Evolutionary conservation across 495 filamentous ascomycete genomes (phyloP), one percentile per base, ranked within the genome.

Genomic region (Neurospora sp.): DNA sequence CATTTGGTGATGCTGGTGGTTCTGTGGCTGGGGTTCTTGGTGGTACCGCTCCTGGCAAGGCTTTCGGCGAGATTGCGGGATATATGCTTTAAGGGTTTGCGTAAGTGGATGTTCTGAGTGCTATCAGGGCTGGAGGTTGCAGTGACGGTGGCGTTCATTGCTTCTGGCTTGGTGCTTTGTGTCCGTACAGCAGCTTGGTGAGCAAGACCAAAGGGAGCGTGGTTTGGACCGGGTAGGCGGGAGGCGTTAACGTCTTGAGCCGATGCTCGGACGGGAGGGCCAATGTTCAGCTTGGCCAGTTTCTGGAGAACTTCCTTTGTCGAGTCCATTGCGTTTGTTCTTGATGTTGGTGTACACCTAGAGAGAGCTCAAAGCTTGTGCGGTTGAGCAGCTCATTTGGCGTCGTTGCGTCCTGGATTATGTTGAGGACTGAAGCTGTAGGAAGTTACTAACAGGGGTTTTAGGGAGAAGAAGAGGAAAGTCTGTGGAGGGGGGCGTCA

Each of bases 131-230:
- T 0, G 46, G 11, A 6, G 2, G 23, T 12, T 54, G 46, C 1
- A 5, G 8, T 46, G 0, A 20, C 0, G 10, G 18, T 0, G 42
- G 44, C 9, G 18, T 1, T 7, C 1, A 4, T 2, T 0, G 3
- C n/a, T 48, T 48, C 44, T 48, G 9, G n/a, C n/a, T n/a, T n/a
- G n/a, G n/a, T n/a, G n/a, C n/a, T n/a, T n/a, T n/a, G n/a, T n/a
- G n/a, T n/a, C n/a, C n/a, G n/a, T n/a, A n/a, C n/a, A n/a, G n/a
- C n/a, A n/a, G n/a, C n/a, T n/a, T n/a, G n/a, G n/a, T n/a, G n/a
- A 12, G n/a, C 4, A 23, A 9, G 4, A 23, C 20, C 46, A 54
- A 23, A 23, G 2, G 10, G n/a, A 2, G 10, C 12, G 10, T 12
- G 20, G n/a, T 5, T 23, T 31, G 0, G 10, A 12, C 5, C 1